These are phyloP conservation scores for Trichoderma pleuroti DNA, from an alignment of 2,329 filamentous ascomycete genomes.

Conservation along the genomic window DNA sequence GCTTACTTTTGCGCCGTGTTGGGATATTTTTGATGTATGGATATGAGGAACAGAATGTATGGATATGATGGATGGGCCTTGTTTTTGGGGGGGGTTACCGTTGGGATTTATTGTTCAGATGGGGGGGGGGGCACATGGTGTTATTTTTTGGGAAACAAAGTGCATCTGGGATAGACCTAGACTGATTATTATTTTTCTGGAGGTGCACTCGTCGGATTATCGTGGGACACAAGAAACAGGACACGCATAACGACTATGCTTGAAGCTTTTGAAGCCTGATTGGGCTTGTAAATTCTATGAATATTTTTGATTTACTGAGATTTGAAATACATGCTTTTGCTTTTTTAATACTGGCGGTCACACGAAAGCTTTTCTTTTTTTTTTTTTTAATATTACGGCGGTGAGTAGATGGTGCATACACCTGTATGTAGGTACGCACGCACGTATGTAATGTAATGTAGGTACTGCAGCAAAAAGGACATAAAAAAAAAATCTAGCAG, in stretches of 20 bases:
- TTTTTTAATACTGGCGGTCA: background rate
- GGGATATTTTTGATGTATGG: background rate
- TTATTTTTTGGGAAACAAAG: background rate
- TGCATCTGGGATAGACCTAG: conserved; percentile 13
- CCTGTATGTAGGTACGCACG: background rate
- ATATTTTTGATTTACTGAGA: background rate
- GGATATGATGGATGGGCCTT: background rate
- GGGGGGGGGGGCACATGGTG: background rate
- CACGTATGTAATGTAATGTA: background rate
- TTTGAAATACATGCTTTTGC: background rate
- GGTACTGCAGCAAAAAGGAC: background rate
- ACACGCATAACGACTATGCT: background rate
- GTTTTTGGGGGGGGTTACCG: background rate
- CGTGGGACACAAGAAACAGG: background rate
- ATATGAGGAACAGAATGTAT: background rate
- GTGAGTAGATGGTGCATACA: background rate
- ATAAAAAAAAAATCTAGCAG: background rate
- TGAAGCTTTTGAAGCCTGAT: background rate
- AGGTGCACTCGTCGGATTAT: conserved; percentile 1
- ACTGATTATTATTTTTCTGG: background rate
- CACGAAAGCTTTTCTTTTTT: background rate
- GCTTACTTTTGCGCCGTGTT: background rate
- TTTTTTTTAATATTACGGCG: background rate
- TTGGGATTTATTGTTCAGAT: background rate
- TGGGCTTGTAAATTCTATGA: background rate